These are phyloP conservation scores for Canavalia ensiformis DNA, from an alignment of 306 rosid species.

Conservation along the genomic window DNA sequence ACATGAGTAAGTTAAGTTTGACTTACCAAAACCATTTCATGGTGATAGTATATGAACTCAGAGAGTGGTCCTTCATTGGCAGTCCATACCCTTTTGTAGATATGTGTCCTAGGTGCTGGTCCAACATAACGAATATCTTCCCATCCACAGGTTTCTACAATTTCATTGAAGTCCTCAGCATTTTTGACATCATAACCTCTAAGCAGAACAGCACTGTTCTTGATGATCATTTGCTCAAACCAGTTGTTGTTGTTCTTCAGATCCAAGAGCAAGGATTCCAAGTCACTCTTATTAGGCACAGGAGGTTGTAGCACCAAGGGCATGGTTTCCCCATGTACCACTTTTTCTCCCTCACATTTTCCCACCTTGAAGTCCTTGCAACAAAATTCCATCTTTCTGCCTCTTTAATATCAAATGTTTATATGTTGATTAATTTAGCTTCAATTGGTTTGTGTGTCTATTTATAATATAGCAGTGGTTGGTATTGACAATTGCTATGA, in stretches of 20 bases:
- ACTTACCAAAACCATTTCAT: slow-evolving; percentile 95
- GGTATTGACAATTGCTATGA: slow-evolving; percentile 46
- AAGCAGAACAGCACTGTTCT: slow-evolving; percentile 77
- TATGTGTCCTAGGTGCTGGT: slow-evolving; percentile 85
- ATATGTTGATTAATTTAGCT: neutral
- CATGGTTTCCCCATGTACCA: slow-evolving; percentile 80
- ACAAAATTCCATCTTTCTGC: slow-evolving; percentile 56
- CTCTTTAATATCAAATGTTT: slow-evolving; percentile 17
- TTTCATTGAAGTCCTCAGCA: slow-evolving; percentile 75
- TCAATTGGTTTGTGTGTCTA: slow-evolving; percentile 8
- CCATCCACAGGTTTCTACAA: slow-evolving; percentile 74
- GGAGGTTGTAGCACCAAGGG: slow-evolving; percentile 76
- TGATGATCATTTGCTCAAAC: slow-evolving; percentile 77
- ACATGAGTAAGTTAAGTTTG: neutral
- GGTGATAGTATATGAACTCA: slow-evolving; percentile 85
- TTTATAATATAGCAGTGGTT: slow-evolving; percentile 15
- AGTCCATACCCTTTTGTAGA: slow-evolving; percentile 82
- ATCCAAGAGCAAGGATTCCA: slow-evolving; percentile 58
- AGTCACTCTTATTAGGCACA: slow-evolving; percentile 47
- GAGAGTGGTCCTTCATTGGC: slow-evolving; percentile 96
- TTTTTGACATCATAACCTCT: slow-evolving; percentile 69
- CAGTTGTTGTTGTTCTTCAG: slow-evolving; percentile 67
- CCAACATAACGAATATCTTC: slow-evolving; percentile 83
- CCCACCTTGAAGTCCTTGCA: slow-evolving; percentile 77
- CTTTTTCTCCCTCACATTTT: slow-evolving; percentile 74